Evolutionary conservation across 495 filamentous ascomycete genomes (phyloP).

Genomic region (Opeltia flavorubescens): DNA sequence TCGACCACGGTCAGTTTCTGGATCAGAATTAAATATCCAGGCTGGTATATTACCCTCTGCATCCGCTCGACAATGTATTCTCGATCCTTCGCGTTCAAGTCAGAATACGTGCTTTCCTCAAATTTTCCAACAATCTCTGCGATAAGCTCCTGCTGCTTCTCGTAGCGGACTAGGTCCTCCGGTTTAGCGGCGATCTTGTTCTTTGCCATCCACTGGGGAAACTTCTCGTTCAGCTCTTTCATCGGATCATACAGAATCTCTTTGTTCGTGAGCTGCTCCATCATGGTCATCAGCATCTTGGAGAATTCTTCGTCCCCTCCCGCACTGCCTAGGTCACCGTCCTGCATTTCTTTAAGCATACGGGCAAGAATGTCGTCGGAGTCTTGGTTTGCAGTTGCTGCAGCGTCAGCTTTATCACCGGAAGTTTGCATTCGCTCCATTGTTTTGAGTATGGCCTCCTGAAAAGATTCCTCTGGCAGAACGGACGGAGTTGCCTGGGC

Average conservation of each 20-base stretch:
- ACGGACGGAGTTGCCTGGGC: neutral
- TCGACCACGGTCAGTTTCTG: slow-evolving; percentile 1
- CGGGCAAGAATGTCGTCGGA: slow-evolving; percentile 71
- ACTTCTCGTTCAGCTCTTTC: slow-evolving; percentile 90
- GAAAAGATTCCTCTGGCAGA: slow-evolving; percentile 46
- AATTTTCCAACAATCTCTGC: slow-evolving; percentile 80
- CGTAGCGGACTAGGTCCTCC: slow-evolving; percentile 66
- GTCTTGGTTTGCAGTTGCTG: slow-evolving; percentile 50
- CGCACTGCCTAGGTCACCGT: slow-evolving; percentile 43
- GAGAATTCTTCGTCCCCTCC: slow-evolving; percentile 75
- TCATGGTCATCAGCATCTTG: slow-evolving; percentile 90
- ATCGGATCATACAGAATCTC: slow-evolving; percentile 97
- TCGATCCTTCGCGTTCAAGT: slow-evolving; percentile 66
- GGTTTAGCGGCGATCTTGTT: slow-evolving; percentile 49
- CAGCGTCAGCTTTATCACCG: slow-evolving; percentile 65
- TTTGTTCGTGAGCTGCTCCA: slow-evolving; percentile 96
- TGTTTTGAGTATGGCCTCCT: slow-evolving; percentile 76
- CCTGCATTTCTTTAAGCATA: slow-evolving; percentile 72
- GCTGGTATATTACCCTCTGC: slow-evolving; percentile 64
- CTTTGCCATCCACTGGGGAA: slow-evolving; percentile 72
- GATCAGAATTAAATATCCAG: slow-evolving; percentile 14
- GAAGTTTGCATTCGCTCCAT: slow-evolving; percentile 91
- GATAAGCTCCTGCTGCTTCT: slow-evolving; percentile 70
- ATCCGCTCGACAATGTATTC: slow-evolving; percentile 93
- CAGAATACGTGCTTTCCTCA: slow-evolving; percentile 61